Evolutionary conservation across 192 early-diverging fungal species (phyloP), one percentile per base, ranked within the genome.

Genomic region (Phlyctochytrium bullatum): DNA sequence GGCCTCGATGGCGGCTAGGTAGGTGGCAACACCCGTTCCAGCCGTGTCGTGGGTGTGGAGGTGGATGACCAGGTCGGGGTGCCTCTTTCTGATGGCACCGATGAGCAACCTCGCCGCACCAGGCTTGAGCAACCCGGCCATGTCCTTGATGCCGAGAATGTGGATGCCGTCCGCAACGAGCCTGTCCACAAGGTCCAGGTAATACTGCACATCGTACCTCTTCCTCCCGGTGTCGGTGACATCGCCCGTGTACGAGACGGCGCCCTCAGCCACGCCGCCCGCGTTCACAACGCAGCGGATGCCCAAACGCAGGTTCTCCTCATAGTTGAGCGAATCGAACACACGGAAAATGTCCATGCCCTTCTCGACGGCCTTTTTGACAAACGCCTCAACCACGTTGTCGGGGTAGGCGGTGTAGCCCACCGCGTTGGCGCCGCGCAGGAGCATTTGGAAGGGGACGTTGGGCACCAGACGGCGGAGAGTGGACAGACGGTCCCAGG

Each of bases 331-430:
- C 60, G 92, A 93, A 78, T 98, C 96, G 80, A 98, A 98, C 52
- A 98, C 92, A 72, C 96, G 90, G 88, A 98, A 98, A 47, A 98
- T 85, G 73, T 98, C 96, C 73, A 98, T 90, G 61, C 96, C 96
- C 62, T 89, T 78, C 68, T 89, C 65, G 16, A 64, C 68, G 59
- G 96, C 96, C 73, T 91, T 92, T 73, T 86, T 89, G 78, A 93
- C 96, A 80, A 98, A 98, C 66, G 94, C 94, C 68, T 93, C 96
- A 25, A 98, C 89, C 34, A 98, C 89, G 67, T 98, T 97, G 80
- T 98, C 96, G 2, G 96, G 96, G 72, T 98, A 98, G 52, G 89
- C 91, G 40, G 93, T 98, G 80, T 96, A 96, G 24, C 96, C 96
- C 27, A 98, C 96, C 31, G 94, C 96, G 63, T 98, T 98, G 51